These are phyloP conservation scores for Carnegiea gigantea DNA, from an alignment of 179 eudicot species.

Conservation along the genomic window DNA sequence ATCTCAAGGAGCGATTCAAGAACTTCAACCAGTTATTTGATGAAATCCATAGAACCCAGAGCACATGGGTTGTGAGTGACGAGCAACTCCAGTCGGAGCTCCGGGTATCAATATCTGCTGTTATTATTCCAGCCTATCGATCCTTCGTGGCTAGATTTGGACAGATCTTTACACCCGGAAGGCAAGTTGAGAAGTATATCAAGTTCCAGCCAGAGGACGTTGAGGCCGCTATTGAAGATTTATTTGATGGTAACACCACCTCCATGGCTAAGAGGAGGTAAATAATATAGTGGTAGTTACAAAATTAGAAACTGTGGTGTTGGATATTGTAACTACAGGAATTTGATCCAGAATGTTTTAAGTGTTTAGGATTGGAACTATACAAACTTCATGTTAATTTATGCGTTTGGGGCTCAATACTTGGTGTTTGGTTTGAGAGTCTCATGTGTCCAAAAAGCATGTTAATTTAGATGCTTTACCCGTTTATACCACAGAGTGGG, in stretches of 20 bases:
- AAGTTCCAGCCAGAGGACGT: constrained; percentile 78
- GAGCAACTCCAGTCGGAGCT: constrained; percentile 87
- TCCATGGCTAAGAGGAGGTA: constrained; percentile 43
- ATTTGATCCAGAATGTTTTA: background rate
- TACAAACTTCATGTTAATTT: background rate
- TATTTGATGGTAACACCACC: constrained; percentile 62
- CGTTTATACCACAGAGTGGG: background rate
- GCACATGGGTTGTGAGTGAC: constrained; percentile 70
- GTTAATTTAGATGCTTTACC: too few species aligned
- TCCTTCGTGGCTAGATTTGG: constrained; percentile 65
- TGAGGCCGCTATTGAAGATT: constrained; percentile 59
- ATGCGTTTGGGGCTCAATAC: background rate
- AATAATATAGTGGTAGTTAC: background rate
- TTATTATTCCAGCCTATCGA: constrained; percentile 76
- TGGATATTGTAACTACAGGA: background rate
- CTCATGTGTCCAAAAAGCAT: background rate
- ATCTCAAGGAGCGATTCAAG: constrained; percentile 71
- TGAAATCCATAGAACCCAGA: constrained; percentile 64
- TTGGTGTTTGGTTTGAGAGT: background rate
- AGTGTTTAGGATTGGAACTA: background rate
- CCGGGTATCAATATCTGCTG: constrained; percentile 71
- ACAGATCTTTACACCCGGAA: constrained; percentile 60
- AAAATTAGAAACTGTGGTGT: background rate
- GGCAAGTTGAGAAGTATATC: constrained; percentile 75
- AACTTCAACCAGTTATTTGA: constrained; percentile 64